These are phyloP conservation scores for Truncatella angustata DNA, from an alignment of 2,329 filamentous ascomycete genomes.

Conservation along the genomic window DNA sequence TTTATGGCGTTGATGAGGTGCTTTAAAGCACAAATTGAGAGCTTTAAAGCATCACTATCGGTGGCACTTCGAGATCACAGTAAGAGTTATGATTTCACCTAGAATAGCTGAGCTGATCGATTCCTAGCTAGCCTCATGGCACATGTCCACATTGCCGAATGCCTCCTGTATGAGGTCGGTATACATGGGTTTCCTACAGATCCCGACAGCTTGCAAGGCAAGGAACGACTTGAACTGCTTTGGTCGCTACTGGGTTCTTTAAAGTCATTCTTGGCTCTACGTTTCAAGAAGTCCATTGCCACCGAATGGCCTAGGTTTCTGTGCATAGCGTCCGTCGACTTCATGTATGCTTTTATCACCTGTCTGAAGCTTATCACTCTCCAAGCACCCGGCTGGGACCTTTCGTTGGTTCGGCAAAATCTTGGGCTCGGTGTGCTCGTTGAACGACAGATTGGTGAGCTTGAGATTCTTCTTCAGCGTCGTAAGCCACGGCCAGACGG, in stretches of 20 bases:
- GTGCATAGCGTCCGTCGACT: slow-evolving; percentile 44
- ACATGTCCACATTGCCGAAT: slow-evolving; percentile 44
- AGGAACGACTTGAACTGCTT: slow-evolving; percentile 44
- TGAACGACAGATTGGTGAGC: background rate
- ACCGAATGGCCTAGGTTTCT: slow-evolving; percentile 38
- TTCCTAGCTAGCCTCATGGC: slow-evolving; percentile 35
- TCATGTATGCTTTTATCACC: slow-evolving; percentile 45
- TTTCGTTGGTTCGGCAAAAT: slow-evolving; percentile 32
- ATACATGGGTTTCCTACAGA: slow-evolving; percentile 37
- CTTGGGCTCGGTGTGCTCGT: slow-evolving; percentile 19
- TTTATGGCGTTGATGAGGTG: slow-evolving; percentile 38
- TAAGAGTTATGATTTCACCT: too few species aligned
- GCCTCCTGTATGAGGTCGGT: slow-evolving; percentile 46
- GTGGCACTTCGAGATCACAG: slow-evolving; percentile 32
- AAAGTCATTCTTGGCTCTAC: slow-evolving; percentile 36
- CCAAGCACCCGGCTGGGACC: slow-evolving; percentile 45
- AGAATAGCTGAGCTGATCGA: background rate
- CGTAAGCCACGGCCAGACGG: background rate
- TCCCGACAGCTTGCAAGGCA: slow-evolving; percentile 28
- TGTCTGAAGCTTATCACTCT: slow-evolving; percentile 46
- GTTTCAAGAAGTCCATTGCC: slow-evolving; percentile 19
- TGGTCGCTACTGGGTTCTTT: slow-evolving; percentile 42
- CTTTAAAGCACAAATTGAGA: slow-evolving; percentile 43
- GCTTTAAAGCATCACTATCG: slow-evolving; percentile 35
- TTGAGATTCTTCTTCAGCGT: background rate